Evolutionary conservation across 805 yeast genomes (phyloP).

Genomic region (Candida michaelii): DNA sequence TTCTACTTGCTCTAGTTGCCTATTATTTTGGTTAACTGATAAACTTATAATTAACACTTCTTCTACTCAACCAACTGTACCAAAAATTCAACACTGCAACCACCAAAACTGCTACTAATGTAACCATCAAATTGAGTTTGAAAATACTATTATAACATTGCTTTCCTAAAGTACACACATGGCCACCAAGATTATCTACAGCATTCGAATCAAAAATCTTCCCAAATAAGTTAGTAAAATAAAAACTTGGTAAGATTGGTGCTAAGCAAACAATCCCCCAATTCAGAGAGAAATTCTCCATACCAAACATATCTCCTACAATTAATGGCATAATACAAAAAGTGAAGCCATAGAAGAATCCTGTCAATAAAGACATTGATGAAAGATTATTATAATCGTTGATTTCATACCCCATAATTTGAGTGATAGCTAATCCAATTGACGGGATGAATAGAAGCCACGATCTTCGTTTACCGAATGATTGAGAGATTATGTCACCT

Average conservation of each 20-base stretch:
- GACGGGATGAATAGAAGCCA: conserved; percentile 57
- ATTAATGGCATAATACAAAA: conserved; percentile 77
- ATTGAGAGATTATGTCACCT: conserved; percentile 59
- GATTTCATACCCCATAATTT: conserved; percentile 43
- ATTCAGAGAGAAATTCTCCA: conserved; percentile 62
- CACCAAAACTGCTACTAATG: conserved; percentile 16
- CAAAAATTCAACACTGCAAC: conserved; percentile 14
- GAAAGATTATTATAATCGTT: conserved; percentile 41
- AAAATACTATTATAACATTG: conserved; percentile 49
- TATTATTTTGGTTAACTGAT: neutral
- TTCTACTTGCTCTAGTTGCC: no score
- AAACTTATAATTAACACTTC: no score
- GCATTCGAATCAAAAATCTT: conserved; percentile 54
- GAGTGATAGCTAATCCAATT: conserved; percentile 47
- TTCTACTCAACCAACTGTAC: conserved; percentile 8
- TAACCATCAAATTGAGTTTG: conserved; percentile 28
- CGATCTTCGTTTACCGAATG: conserved; percentile 47
- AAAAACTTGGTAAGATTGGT: conserved; percentile 61
- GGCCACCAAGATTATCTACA: conserved; percentile 10
- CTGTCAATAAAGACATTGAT: conserved; percentile 55
- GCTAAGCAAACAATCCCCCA: conserved; percentile 74
- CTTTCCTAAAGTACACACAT: conserved; percentile 32
- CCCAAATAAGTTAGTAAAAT: conserved; percentile 65
- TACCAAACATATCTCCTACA: conserved; percentile 72
- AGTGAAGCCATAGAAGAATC: conserved; percentile 70